Conservation (phyloP, 345 rosid species). For the Eutrema yunnanense region DNA sequence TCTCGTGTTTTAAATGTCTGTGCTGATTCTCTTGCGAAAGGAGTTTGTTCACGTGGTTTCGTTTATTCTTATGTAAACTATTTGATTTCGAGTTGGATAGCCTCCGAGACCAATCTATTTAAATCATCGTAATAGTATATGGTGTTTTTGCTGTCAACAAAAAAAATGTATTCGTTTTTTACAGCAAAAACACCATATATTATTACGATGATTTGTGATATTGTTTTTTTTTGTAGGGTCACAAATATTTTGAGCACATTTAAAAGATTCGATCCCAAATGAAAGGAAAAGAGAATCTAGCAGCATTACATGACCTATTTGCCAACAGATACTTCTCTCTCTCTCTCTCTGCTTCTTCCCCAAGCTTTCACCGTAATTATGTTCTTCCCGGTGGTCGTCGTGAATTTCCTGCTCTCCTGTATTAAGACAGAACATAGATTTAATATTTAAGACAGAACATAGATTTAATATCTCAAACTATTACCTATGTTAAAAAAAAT, state of each 20-base stretch:
- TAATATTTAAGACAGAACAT: background rate
- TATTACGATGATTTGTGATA: no score
- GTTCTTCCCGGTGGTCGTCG: slow-evolving; percentile 29
- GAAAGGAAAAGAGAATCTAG: slow-evolving; percentile 33
- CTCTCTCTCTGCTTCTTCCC: slow-evolving; percentile 5
- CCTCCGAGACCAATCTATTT: no score
- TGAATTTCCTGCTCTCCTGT: slow-evolving; percentile 33
- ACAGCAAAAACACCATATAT: no score
- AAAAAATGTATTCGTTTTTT: no score
- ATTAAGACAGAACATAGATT: background rate
- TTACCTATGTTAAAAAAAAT: no score
- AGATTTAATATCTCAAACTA: background rate
- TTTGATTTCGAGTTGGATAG: no score
- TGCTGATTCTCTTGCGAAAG: no score
- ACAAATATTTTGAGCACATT: slow-evolving; percentile 25
- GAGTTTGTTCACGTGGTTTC: no score
- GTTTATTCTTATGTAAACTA: no score
- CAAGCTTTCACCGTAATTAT: slow-evolving; percentile 15
- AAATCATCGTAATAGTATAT: no score
- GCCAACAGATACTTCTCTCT: slow-evolving; percentile 16
- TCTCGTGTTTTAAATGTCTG: no score
- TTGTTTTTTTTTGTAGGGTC: background rate
- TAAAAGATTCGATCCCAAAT: slow-evolving; percentile 26
- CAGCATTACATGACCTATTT: slow-evolving; percentile 27
- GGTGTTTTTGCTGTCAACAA: no score